Evolutionary conservation across 805 yeast species (phyloP), one percentile per base, ranked within the genome.

Genomic region (Kodamaea restingae): DNA sequence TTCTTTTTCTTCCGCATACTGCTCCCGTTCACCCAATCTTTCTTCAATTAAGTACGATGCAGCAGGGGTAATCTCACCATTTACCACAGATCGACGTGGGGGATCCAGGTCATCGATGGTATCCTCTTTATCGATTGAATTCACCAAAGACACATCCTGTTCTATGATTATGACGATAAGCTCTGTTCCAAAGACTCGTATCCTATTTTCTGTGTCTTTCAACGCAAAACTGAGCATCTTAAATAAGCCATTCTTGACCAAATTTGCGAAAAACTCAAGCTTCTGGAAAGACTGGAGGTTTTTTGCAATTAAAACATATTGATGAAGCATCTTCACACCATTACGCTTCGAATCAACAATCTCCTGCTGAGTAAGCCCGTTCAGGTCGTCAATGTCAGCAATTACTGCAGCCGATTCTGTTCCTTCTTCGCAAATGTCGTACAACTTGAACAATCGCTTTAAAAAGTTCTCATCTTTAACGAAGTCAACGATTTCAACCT

Each of bases 251-350:
- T 68, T 73, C 35, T 74, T 72, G 8, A 90, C 75, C 38, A 90
- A 60, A 15, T 73, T 63, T 18, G 75, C 68, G 56, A 78, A 88
- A 47, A 93, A 80, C 17, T 70, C 78, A 0, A 81, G 67, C 48
- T 84, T 72, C 50, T 84, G 90, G 37, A 56, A 60, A 3, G 75
- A 61, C 39, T 76, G 88, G 21, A 80, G 66, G 35, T 74, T 71
- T 54, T 86, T 87, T 1, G 95, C 84, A 36, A 86, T 80, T 11
- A 77, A 58, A 2, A 84, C 80, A 56, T 87, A 82, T 55, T 91
- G 96, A 57, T 87, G 90, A 1, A 91, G 56, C 59, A 90, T 70
- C 47, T 74, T 73, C 3, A 93, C 80, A 0, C 93, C 96, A 50
- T 87, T 86, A 43, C 84, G 63, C 21, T 30, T 39, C 4, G 38